Base-by-base conservation (phyloP, 805 yeast species). In the Wickerhamia fluorescens region DNA sequence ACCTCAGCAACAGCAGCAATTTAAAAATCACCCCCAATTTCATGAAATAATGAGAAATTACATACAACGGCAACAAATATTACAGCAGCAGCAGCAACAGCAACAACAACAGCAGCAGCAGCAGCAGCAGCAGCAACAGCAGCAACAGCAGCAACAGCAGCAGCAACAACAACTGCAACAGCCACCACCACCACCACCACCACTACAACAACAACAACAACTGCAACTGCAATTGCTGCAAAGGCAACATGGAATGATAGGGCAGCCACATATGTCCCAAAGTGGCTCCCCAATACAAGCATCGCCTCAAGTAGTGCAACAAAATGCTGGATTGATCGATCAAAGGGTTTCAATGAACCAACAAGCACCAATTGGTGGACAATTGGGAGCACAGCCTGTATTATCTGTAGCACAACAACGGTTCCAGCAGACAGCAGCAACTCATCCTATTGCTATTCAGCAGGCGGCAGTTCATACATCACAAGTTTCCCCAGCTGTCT, bases 1-100 rank as follows among this genome's bases (percentile, higher is more conserved):
- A 14, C 65, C 68, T 14, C 66, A 61, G 40, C 69, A 59, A 32
- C 49, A 60, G 24, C 67, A 61, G 37, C 66, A 58, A 33, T 44
- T 61, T 33, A 56, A 56, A 35, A 57, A 47, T 37, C 69, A 61
- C 40, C 65, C 67, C 3, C 69, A 61, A 37, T 56, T 58, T 31
- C 68, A 57, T 40, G 57, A 56, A 18, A 57, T 59, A 36, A 47
- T 66, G 51, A 44, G 58, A 27, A 53, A 49, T 36, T 61, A 61
- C 46, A 47, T 58, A 37, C 68, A 57, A 38, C 44, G 58, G 25
- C 69, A 54, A 34, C 73, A 58, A 40, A 50, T 44, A 34, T 46
- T 27, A 22, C 42, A 29, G 25, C 38, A 32, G 13, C 35, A 32
- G 25, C 49, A 40, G 14, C 49, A 45, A 14, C 50, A 42, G 22